Percentiles rank a stretch among this genome's conserved stretches.
Conservation (phyloP, 805 yeast species). For the Scheffersomyces stipitis region DNA sequence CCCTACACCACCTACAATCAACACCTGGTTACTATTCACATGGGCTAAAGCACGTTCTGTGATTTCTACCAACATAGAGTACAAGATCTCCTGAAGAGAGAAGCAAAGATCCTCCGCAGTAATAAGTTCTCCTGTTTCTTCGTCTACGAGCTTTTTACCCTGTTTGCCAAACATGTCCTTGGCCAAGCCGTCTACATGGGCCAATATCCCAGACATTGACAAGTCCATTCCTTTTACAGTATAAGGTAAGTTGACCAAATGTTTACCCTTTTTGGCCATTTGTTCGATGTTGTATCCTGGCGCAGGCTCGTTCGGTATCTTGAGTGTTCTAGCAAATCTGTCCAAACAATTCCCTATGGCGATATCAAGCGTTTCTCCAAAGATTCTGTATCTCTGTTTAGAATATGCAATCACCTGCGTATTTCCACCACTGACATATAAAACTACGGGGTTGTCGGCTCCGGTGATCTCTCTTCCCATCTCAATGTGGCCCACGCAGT, state of each 20-base stretch:
- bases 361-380: conserved; percentile 97
- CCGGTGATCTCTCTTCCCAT: conserved; percentile 99
- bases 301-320: conserved; percentile 88
- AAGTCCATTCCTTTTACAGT: conserved; percentile 99
- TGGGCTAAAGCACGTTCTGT: conserved; percentile 99
- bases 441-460: conserved; percentile 95
- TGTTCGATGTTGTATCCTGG: conserved; percentile 98
- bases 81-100: conserved; percentile 87
- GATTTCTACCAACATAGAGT: conserved; percentile 95
- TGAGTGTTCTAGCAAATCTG: conserved; percentile 88
- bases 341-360: conserved; percentile 98
- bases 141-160: conserved; percentile 38
- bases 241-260: conserved; percentile 78
- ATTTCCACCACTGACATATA: conserved; percentile 97
- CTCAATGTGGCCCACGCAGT: conserved; percentile 97
- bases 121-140: conserved; percentile 50
- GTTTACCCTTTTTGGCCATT: conserved; percentile 70
- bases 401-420: conserved; percentile 98
- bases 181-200: conserved; percentile 78
- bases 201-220: conserved; percentile 94
- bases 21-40: conserved; percentile 82
- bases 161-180: conserved; percentile 55
- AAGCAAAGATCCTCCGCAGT: conserved; percentile 88
- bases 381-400: conserved; percentile 89
- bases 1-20: conserved; percentile 99